Conservation (phyloP, 768 basidiomycete species). For the Amanita muscaria region DNA sequence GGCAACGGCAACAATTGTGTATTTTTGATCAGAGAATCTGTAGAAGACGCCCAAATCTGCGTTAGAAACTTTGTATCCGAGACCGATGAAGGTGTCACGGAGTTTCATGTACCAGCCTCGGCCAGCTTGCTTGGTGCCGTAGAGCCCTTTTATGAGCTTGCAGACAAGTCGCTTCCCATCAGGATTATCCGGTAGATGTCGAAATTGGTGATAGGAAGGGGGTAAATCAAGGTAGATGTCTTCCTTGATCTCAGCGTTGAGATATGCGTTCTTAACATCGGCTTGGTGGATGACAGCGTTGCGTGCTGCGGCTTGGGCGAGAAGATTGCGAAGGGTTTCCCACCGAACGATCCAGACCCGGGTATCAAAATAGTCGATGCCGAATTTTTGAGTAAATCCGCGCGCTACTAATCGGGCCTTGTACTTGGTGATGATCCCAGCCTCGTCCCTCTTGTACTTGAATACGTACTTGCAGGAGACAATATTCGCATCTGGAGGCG, state of each 20-base stretch:
- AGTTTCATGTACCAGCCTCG: too few species aligned
- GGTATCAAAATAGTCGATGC: slow-evolving; percentile 27
- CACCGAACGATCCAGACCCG: slow-evolving; percentile 19
- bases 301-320: slow-evolving; percentile 10
- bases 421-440: slow-evolving; percentile 24
- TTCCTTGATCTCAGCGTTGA: neutral
- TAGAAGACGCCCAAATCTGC: too few species aligned
- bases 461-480: slow-evolving; percentile 15
- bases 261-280: neutral
- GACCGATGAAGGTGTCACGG: too few species aligned
- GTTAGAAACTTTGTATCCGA: too few species aligned
- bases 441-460: slow-evolving; percentile 14
- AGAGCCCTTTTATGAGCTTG: too few species aligned
- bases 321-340: slow-evolving; percentile 16
- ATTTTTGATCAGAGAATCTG: too few species aligned
- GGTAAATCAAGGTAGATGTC: neutral
- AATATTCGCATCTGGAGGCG: slow-evolving; percentile 19
- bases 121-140: too few species aligned
- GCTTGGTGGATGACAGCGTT: neutral
- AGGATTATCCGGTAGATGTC: too few species aligned
- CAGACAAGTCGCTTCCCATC: too few species aligned
- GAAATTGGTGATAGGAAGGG: too few species aligned
- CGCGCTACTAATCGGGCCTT: slow-evolving; percentile 9
- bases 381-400: slow-evolving; percentile 29
- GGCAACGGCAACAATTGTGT: too few species aligned